Base-by-base conservation (phyloP, 768 basidiomycete species). In the Termitomyces bulborhizus region DNA sequence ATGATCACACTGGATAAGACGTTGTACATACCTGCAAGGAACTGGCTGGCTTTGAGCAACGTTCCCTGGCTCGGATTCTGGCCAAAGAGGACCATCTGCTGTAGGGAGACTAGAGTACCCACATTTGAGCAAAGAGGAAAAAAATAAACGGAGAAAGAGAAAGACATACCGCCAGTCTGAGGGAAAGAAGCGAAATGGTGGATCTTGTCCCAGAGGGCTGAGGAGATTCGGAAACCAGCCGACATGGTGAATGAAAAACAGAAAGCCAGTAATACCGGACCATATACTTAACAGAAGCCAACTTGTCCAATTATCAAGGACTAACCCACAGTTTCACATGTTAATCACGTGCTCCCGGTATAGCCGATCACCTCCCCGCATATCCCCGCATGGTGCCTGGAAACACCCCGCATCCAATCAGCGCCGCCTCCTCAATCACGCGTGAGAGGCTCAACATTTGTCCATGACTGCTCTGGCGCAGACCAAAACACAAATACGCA, bases 11-110 rank as follows among this genome's bases (percentile, higher is more conserved):
- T 9, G 9, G 32, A 32, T 32, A 32, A 11, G 32, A 32, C 3
- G 34, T 12, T 34, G 27, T 31, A 45, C 64, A 24, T 45, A 90
- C 91, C 90, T 56, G 84, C 75, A 3, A 96, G 79, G 69, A 96
- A 96, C 66, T 94, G 91, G 62, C 87, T 87, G 0, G 91, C 97
- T 66, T 87, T 88, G n/a, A 98, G 73, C 11, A 99, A 78, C 0
- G 96, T 99, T 0, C 96, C 96, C 67, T 96, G 92, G 53, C 84
- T 88, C 0, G 96, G 95, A 65, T 98, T 90, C 74, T 97, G 93
- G 0, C 96, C 96, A 65, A 99, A 98, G 52, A 90, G 80, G 48
- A 97, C 93, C 95, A 99, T 98, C 73, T 98, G 96, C 71, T 97
- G 90, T 18, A 98, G 77, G 0, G 94, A 97, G 3, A 98, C 95